Percentiles rank a stretch among this genome's conserved stretches.
Conservation (phyloP, 305 asterid species). For the Fraxinus platypoda region DNA sequence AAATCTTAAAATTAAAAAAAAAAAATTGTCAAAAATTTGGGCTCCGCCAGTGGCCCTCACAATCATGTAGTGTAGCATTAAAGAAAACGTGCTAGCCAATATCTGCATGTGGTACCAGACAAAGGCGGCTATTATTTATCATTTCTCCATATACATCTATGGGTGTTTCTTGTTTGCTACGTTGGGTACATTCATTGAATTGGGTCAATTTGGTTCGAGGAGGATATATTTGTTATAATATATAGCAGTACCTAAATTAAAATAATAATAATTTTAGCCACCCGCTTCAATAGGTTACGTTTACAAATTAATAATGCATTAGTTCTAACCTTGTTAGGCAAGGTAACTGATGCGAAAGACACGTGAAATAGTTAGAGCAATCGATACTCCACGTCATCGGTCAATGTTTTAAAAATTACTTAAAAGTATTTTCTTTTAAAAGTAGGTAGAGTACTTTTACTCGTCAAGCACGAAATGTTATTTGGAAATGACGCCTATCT, state of each 20-base stretch:
- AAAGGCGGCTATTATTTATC: slow-evolving; percentile 2
- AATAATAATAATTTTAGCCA: not conserved
- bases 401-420: no score
- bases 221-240: not conserved
- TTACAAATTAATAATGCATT: no score
- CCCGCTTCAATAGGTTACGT: not conserved
- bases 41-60: not conserved
- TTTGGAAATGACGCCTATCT: no score
- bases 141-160: not conserved
- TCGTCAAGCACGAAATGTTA: no score
- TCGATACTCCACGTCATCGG: no score
- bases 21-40: no score
- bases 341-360: no score
- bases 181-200: not conserved
- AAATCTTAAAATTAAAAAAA: no score
- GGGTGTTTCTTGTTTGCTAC: not conserved
- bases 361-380: no score
- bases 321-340: no score
- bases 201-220: not conserved
- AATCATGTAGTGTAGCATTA: not conserved
- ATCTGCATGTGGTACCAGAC: not conserved
- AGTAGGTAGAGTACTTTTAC: no score
- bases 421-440: no score
- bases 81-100: not conserved
- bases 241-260: not conserved